These are phyloP conservation scores for Hirschfeldia incana DNA, from an alignment of 345 rosid genomes.

Conservation along the genomic window DNA sequence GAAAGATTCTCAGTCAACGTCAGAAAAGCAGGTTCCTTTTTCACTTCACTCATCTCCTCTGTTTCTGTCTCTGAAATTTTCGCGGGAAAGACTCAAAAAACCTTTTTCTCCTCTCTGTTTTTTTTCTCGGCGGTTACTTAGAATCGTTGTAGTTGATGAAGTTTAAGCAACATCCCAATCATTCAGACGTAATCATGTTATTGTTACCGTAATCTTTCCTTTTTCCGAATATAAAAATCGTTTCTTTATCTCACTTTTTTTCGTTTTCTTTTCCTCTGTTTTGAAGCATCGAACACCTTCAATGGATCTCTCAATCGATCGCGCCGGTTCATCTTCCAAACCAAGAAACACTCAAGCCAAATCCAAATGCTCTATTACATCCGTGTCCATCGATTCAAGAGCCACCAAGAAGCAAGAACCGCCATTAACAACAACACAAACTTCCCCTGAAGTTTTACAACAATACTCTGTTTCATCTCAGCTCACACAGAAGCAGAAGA, in stretches of 20 bases:
- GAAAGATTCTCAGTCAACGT: conserved; percentile 1
- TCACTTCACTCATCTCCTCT: conserved; percentile 26
- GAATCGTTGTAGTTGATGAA: conserved; percentile 23
- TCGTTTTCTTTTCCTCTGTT: conserved; percentile 30
- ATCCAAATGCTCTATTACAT: conserved; percentile 40
- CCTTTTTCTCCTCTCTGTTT: conserved; percentile 22
- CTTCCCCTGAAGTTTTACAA: conserved; percentile 44
- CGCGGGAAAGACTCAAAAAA: conserved; percentile 25
- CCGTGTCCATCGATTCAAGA: conserved; percentile 49
- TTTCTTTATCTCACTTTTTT: conserved; percentile 14
- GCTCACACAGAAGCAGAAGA: conserved; percentile 35
- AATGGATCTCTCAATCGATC: conserved; percentile 61
- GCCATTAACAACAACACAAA: conserved; percentile 7
- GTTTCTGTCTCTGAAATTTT: conserved; percentile 1
- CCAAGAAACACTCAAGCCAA: conserved; percentile 44
- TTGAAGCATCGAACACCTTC: conserved; percentile 42
- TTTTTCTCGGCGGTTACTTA: conserved; percentile 35
- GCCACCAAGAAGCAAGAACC: conserved; percentile 45
- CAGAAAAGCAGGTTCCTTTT: conserved; percentile 32
- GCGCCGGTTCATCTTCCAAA: conserved; percentile 47
- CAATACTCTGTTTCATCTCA: conserved; percentile 45
- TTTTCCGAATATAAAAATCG: conserved; percentile 27
- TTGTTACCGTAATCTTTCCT: conserved; percentile 36
- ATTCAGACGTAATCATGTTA: conserved; percentile 27
- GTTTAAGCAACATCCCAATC: conserved; percentile 23